Base-by-base conservation (phyloP, 1,139 yeast genomes). In the Blastobotrys raffinosifermentans region DNA sequence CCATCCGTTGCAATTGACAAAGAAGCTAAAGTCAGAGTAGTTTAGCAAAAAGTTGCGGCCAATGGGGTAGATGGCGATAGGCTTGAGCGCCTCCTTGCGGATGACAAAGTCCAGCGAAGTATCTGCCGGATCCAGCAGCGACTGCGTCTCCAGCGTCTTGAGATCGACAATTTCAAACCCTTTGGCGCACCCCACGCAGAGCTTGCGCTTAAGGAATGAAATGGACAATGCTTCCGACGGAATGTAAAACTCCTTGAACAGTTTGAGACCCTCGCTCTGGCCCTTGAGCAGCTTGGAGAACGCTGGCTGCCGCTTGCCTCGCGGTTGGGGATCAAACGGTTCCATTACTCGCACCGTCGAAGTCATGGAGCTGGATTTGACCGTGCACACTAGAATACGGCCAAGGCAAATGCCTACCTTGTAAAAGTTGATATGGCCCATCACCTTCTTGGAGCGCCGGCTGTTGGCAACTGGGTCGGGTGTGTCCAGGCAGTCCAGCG, bases 31-130 rank as follows among this genome's bases (percentile, higher is more conserved):
- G 56, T 87, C 96, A 3, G 94, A 77, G 57, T 87, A 91, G 58
- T 89, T 80, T 43, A 91, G 71, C 53, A 91, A 65, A 57, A 91
- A 89, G 64, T 89, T 93, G 42, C 81, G 79, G 45, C 93, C 93
- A 44, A 91, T 75, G 42, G 95, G 73, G 60, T 89, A 94, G 45
- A 91, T 87, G 3, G 94, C 89, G 58, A 87, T 75, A 18, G 98
- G 98, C 48, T 85, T 84, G 41, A 91, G 73, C 5, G 77, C 75
- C 61, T 85, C 95, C 45, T 82, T 76, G 48, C 84, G 83, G 29
- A 84, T 79, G n/a, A 94, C 96, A 67, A 91, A 91, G 56, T 91
- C 98, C 40, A 91, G 69, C 21, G 96, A 86, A 0, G 97, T 93
- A 58, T 91, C 98, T 1, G 97, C 97, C 27, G 94, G 96, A 62